Evolutionary conservation across 345 rosid species (phyloP), one percentile per base, ranked within the genome.

Genomic region (Bruguiera parviflora): DNA sequence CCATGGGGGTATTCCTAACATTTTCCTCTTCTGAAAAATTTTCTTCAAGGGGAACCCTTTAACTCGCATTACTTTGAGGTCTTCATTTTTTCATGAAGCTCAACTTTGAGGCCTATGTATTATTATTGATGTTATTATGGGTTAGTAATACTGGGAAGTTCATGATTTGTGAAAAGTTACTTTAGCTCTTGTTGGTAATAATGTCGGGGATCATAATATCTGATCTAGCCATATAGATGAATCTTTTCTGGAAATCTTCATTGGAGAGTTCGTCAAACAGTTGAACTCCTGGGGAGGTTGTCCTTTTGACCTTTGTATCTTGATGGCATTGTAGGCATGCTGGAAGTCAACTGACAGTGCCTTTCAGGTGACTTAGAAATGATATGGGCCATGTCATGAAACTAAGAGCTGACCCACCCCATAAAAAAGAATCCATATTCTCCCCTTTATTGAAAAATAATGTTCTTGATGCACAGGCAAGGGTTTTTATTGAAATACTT

Each of bases 131-230:
- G 3, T 13, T 43, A 43, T 43, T 43, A 13, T 43, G 18, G 13
- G 49, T 43, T 43, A 2, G 49, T 21, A 21, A 37, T 63, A 49
- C 33, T 31, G 18, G 46, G 13, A 6, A 39, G 61, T 35, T 61
- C 15, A 32, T 29, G 32, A 39, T 28, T 58, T 18, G 58, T 59
- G 73, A 28, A 2, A 68, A 57, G 11, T 20, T 46, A 37, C n/a
- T 39, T 22, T 33, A 37, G 29, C 25, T 19, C 19, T 27, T 35
- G 3, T n/a, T 21, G 31, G 29, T 21, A 32, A 46, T 21, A 25
- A 65, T 33, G 39, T 16, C 37, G 35, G 49, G 8, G 72, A 20
- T 76, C 56, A 37, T 66, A 66, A 58, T 22, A 28, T 61, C 52
- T n/a, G 33, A 58, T 28, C 8, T 52, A 39, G 24, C 27, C 18